Conservation (phyloP, 345 rosid genomes). For the Abelmoschus esculentus region DNA sequence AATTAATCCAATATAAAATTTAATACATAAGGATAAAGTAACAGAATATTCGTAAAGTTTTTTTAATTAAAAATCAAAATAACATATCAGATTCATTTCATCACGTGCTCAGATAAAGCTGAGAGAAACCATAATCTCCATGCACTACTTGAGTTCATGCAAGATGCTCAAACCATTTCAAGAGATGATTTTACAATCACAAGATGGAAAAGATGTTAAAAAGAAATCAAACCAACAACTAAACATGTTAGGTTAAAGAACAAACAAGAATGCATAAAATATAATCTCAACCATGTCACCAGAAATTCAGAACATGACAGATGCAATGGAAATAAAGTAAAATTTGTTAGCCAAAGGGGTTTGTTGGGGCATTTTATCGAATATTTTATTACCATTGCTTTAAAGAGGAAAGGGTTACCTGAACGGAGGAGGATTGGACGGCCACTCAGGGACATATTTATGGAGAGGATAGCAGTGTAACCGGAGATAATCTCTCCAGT, state of each 20-base stretch:
- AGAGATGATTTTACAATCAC: too few relatives aligned
- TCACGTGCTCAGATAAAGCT: background rate
- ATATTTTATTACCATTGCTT: background rate
- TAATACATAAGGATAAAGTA: background rate
- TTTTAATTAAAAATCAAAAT: background rate
- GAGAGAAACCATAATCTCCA: background rate
- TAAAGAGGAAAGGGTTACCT: conserved; percentile 32
- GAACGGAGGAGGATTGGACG: conserved; percentile 67
- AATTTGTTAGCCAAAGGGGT: background rate
- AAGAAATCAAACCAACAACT: too few relatives aligned
- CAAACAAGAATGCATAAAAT: background rate
- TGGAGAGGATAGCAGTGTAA: conserved; percentile 71
- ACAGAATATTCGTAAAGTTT: background rate
- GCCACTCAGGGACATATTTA: conserved; percentile 71
- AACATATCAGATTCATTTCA: background rate
- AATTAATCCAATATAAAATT: too few relatives aligned
- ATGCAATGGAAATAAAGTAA: too few relatives aligned
- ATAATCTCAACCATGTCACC: background rate
- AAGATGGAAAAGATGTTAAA: background rate
- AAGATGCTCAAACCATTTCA: background rate
- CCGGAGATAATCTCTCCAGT: conserved; percentile 86
- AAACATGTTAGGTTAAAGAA: background rate
- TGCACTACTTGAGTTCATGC: background rate
- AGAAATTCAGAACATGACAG: too few relatives aligned
- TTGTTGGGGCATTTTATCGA: background rate